These are phyloP conservation scores for Thelephora aurantiotincta DNA, from an alignment of 768 basidiomycete genomes.

Conservation along the genomic window DNA sequence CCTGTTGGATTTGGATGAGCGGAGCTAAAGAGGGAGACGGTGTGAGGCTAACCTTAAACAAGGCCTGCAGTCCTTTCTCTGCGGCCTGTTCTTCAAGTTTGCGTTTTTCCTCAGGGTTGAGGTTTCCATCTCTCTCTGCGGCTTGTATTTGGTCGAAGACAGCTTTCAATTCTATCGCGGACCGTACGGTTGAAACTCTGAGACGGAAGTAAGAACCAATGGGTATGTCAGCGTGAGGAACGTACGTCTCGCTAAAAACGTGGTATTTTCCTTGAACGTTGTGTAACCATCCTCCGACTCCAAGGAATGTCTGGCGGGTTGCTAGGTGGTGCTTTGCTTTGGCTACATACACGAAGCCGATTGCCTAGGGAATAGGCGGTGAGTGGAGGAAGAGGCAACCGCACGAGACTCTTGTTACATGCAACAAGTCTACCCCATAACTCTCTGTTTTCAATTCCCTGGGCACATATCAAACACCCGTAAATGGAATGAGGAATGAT, in stretches of 20 bases:
- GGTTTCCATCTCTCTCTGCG: constrained; percentile 73
- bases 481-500: background rate
- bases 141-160: constrained; percentile 90
- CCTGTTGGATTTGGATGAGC: constrained; percentile 27
- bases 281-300: constrained; percentile 88
- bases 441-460: constrained; percentile 78
- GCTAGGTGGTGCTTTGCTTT: constrained; percentile 80
- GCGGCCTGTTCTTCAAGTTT: constrained; percentile 85
- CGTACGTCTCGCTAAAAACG: constrained; percentile 85
- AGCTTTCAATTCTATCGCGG: constrained; percentile 78
- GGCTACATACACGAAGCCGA: constrained; percentile 74
- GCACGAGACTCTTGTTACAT: too few relatives aligned
- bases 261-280: constrained; percentile 89
- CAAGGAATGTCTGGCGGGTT: constrained; percentile 51
- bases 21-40: background rate
- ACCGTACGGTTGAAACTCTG: constrained; percentile 73
- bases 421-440: constrained; percentile 75
- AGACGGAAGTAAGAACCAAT: background rate
- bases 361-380: constrained; percentile 26
- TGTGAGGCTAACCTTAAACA: constrained; percentile 60
- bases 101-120: constrained; percentile 65
- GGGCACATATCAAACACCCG: background rate
- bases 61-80: constrained; percentile 80
- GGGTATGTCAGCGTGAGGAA: constrained; percentile 7
- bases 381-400: too few relatives aligned